Evolutionary conservation across 768 basidiomycete species (phyloP).

Genomic region (Hygrocybe punicea): DNA sequence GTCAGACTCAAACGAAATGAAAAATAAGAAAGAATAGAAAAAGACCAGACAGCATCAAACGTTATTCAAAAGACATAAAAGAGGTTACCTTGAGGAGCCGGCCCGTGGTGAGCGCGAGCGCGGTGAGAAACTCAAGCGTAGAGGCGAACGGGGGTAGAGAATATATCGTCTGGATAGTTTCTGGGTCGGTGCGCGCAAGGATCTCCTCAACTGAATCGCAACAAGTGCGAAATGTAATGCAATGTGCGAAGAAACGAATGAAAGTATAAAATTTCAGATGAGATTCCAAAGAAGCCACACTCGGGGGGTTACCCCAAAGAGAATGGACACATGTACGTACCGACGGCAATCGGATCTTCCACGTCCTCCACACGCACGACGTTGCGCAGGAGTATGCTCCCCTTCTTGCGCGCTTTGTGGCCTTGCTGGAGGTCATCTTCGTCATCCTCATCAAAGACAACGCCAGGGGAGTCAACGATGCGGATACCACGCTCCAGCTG

Average conservation of each 20-base stretch:
- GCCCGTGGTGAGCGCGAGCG: constrained; percentile 80
- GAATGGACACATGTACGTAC: constrained; percentile 42
- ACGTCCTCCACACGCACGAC: constrained; percentile 89
- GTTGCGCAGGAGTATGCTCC: constrained; percentile 76
- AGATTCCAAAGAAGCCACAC: not conserved
- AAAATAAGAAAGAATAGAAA: not conserved
- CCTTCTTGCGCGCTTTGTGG: constrained; percentile 40
- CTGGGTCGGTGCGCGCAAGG: constrained; percentile 61
- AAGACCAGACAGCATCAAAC: too few species aligned
- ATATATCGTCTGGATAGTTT: constrained; percentile 81
- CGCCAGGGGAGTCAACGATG: constrained; percentile 93
- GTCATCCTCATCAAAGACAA: constrained; percentile 88
- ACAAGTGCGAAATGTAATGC: not conserved
- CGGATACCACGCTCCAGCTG: constrained; percentile 90
- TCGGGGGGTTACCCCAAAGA: not conserved
- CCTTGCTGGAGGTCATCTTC: constrained; percentile 38
- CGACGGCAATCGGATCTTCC: constrained; percentile 84
- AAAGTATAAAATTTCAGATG: not conserved
- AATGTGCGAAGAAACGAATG: not conserved
- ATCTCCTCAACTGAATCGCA: constrained; percentile 76
- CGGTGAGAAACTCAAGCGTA: constrained; percentile 82
- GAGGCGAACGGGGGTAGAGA: constrained; percentile 71
- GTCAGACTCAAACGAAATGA: not conserved
- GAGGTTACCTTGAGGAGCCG: constrained; percentile 70
- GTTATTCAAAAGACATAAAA: not conserved